Evolutionary conservation across 305 asterid genomes (phyloP).

Genomic region (Fraxinus paxiana): DNA sequence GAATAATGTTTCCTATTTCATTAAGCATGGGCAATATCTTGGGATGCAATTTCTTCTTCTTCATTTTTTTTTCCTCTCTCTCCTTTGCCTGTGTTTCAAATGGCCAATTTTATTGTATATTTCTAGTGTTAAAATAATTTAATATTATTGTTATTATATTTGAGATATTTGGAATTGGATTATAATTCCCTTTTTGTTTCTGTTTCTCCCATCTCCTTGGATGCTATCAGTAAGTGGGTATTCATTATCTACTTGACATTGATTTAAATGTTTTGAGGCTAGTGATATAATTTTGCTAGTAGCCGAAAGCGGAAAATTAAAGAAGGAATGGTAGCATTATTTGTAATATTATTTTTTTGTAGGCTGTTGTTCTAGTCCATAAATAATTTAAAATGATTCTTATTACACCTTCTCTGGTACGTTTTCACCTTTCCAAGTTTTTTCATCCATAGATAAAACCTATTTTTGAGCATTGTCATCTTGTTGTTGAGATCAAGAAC

Average conservation of each 20-base stretch:
- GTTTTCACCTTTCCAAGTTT: not conserved
- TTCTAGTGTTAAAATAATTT: not conserved
- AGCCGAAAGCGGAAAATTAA: not conserved
- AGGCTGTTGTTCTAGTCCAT: not conserved
- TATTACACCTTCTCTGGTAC: not conserved
- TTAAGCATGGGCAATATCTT: not conserved
- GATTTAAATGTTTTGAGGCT: not conserved
- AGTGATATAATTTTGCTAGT: not conserved
- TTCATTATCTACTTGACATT: not conserved
- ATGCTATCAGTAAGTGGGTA: not conserved
- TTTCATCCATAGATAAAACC: not conserved
- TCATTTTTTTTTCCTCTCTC: not conserved
- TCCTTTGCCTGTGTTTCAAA: not conserved
- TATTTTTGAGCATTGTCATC: not conserved
- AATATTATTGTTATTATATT: not conserved
- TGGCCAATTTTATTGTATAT: conserved; percentile 12
- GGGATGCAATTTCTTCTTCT: not conserved
- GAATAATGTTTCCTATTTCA: not conserved
- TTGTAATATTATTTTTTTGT: not conserved
- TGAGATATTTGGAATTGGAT: not conserved
- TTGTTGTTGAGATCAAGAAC: not conserved
- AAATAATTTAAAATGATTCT: not conserved
- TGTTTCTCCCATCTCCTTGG: not conserved
- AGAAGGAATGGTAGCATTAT: not conserved
- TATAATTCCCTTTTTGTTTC: not conserved